Conservation (phyloP, 768 basidiomycete species). For the Pilatotrama ljubarskyi region DNA sequence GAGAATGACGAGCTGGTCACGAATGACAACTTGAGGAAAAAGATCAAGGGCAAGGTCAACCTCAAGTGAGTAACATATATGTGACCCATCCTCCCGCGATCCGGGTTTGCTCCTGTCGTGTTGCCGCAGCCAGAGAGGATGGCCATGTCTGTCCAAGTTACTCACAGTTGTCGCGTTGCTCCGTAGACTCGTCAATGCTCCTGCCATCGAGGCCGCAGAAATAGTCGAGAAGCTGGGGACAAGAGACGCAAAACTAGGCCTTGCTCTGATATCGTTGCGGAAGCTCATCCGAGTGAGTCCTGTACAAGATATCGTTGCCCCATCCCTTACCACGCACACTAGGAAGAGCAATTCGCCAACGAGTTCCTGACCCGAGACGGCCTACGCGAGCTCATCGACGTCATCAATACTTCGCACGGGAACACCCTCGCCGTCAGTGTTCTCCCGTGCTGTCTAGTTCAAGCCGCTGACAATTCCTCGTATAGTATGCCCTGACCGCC, state of each 20-base stretch:
- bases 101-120: too few species aligned
- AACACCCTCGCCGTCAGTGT: constrained; percentile 80
- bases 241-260: constrained; percentile 60
- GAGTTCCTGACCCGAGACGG: constrained; percentile 79
- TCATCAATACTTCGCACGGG: constrained; percentile 67
- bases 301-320: background rate
- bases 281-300: constrained; percentile 69
- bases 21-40: constrained; percentile 80
- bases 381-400: constrained; percentile 64
- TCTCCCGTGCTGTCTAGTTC: background rate
- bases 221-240: constrained; percentile 67
- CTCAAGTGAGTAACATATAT: constrained; percentile 80
- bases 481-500: constrained; percentile 78
- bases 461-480: background rate
- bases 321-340: background rate
- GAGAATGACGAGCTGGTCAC: constrained; percentile 83
- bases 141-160: background rate
- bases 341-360: constrained; percentile 84
- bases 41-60: constrained; percentile 75
- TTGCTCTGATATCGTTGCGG: constrained; percentile 77
- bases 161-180: background rate
- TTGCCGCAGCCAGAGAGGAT: too few species aligned
- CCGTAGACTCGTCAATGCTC: constrained; percentile 73
- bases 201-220: constrained; percentile 76
- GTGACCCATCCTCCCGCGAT: too few species aligned